Evolutionary conservation across 225 moss, liverwort and hornwort genomes (phyloP), one percentile per base, ranked within the genome.

Genomic region (Antitrichia curtipendula): DNA sequence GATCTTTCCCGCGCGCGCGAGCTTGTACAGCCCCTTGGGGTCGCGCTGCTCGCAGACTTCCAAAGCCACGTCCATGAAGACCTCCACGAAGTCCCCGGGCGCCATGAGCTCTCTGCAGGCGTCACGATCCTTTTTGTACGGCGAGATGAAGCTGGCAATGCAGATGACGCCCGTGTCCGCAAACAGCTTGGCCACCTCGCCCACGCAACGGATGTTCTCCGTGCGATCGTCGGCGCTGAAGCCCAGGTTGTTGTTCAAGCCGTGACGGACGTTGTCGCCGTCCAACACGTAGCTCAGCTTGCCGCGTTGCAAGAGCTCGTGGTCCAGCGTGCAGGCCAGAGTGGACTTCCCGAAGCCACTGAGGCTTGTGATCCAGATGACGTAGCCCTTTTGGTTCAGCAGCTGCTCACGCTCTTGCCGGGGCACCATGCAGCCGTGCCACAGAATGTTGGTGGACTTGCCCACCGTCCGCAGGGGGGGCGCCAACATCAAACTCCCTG

Each of bases 81-180:
- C 94, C 89, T 95, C 95, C 38, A 95, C 92, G 41, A 95, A 95
- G 57, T 91, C 88, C 28, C 95, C 95, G 1, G 85, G 81, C 10
- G n/a, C 31, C 86, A 95, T 72, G 41, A 93, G 84, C 60, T 84
- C 63, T 59, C 94, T 86, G 85, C 93, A 94, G 8, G 85, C 91
- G 27, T 95, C 95, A 36, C 95, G 71, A 60, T 95, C 95, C 80
- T 87, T 91, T 71, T 79, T 75, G 83, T 95, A 95, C 3, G 95
- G 95, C 38, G 95, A 95, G 34, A 95, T 94, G 90, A 94, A 95
- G 88, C 95, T 95, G 28, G 94, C 95, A 49, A 95, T 90, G 57
- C 93, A 89, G 52, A 95, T 93, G 83, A 95, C 45, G 53, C 95
- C 93, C 6, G 95, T 93, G 84, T 95, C 94, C 1, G 94, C 91